Evolutionary conservation across 108 stramenopile genomes (phyloP), one percentile per base, ranked within the genome.

Genomic region (Ochromonas danica): DNA sequence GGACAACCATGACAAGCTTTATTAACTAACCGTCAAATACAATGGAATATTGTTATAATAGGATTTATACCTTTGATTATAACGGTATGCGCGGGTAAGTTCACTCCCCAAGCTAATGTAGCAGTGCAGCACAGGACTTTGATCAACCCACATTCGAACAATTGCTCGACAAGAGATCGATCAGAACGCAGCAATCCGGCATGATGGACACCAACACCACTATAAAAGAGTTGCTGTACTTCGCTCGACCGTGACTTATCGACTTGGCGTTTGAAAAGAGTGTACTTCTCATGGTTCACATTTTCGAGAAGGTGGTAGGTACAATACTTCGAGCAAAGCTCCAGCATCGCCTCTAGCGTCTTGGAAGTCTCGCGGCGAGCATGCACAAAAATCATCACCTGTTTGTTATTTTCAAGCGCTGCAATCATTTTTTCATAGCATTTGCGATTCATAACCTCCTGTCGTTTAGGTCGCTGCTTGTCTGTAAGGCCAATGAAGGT

Each of bases 361-460:
- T 90, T 88, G 38, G 91, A 90, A 0, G 98, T 99, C 22, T 96
- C 97, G 80, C 95, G 95, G 61, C 98, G 90, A 0, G 94, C 93
- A 85, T 99, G 98, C 60, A 99, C 97, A 87, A 99, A 99, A 25
- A 99, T 94, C 98, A 99, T 99, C 35, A 96, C 97, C 86, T 99
- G 98, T 79, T 99, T 92, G 0, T 94, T 97, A 38, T 90, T 86
- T 43, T 86, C 78, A n/a, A 98, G 77, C 0, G 96, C 90, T 77
- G 95, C 94, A 10, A 89, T 62, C 25, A 93, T 93, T 1, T 88
- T 84, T 40, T 96, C 93, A 81, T 93, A 99, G 39, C 93, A 93
- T 45, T 95, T 81, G 3, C 94, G 89, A 83, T 96, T 94, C 94
- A 97, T 94, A 80, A 89, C 89, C 41, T 89, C 88, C 71, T 93